Base-by-base conservation (phyloP, 2,329 filamentous ascomycete genomes). In the Chrysoporthe austroafricana region DNA sequence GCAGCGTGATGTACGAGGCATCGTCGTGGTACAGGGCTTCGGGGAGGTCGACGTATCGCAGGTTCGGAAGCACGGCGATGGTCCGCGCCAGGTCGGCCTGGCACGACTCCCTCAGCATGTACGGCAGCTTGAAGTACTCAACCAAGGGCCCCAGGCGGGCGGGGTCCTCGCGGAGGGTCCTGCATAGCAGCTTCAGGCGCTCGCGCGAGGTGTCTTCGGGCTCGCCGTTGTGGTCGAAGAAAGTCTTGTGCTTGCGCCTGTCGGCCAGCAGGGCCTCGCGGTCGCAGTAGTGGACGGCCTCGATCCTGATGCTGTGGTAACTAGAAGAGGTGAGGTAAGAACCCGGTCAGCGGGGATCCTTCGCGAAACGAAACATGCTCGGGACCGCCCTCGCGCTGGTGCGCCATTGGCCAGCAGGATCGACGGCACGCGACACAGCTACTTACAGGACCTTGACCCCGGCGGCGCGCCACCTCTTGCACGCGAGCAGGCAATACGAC, bases 211-310 rank as follows among this genome's bases (percentile, higher is more conserved):
- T 88, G 78, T 97, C 93, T 74, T 94, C 89, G 9, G 92, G 90
- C 69, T 94, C 89, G 70, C 89, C 91, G 77, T 94, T 93, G 75
- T 90, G 86, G 76, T 92, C 86, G 77, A 93, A 90, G 74, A 89
- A 88, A 46, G 89, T 90, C 68, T 86, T 87, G 70, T 89, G 89
- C 77, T 92, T 93, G 70, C 94, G 91, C 77, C 87, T 89, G 73
- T 95, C 92, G 64, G 92, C 88, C 46, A 97, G 87, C 73, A 91
- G 83, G 68, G 92, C 90, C 79, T 98, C 95, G 73, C 92, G 90
- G 71, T 91, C 89, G 82, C 95, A 98, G 81, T 97, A 97, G 80
- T 98, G 95, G 43, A 97, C 94, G 21, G 92, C 88, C 77, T 98
- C 95, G 77, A 98, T 96, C 69, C 94, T 92, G 72, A 98, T 90